Conservation (phyloP, 495 filamentous ascomycete species). For the Lophiotrema nucula region DNA sequence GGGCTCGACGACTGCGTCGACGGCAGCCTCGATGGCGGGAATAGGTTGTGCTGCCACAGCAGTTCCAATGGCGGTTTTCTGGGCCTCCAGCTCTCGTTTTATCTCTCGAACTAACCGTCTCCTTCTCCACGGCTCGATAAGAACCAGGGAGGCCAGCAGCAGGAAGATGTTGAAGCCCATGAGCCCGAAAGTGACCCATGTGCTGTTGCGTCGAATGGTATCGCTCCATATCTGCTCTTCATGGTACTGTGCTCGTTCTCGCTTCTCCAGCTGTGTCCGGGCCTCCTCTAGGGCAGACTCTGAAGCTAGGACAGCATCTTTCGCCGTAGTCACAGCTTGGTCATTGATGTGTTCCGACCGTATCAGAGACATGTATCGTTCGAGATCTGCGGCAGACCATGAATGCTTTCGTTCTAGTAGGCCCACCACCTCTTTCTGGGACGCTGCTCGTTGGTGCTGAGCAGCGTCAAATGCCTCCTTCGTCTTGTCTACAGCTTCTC, state of each 20-base stretch:
- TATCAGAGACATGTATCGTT: slow-evolving; percentile 92
- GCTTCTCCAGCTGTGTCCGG: slow-evolving; percentile 66
- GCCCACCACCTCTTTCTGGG: slow-evolving; percentile 93
- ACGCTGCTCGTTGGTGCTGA: slow-evolving; percentile 73
- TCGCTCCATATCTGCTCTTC: slow-evolving; percentile 99
- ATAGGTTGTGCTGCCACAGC: slow-evolving; percentile 10
- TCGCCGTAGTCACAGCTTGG: slow-evolving; percentile 73
- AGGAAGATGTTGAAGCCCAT: slow-evolving; percentile 95
- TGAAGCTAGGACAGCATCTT: slow-evolving; percentile 65
- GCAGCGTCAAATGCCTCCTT: slow-evolving; percentile 74
- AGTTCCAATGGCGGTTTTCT: slow-evolving; percentile 38
- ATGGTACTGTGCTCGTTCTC: slow-evolving; percentile 87
- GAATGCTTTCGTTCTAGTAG: slow-evolving; percentile 90
- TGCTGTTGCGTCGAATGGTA: slow-evolving; percentile 91
- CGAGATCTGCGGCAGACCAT: slow-evolving; percentile 83
- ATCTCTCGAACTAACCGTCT: slow-evolving; percentile 77
- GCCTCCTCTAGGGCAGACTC: slow-evolving; percentile 78
- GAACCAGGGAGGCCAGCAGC: slow-evolving; percentile 83
- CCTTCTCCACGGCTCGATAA: slow-evolving; percentile 92
- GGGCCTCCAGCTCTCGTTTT: slow-evolving; percentile 73
- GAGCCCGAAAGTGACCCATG: slow-evolving; percentile 96
- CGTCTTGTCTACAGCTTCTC: slow-evolving; percentile 63
- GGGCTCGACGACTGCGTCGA: slow-evolving; percentile 1
- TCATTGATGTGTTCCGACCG: slow-evolving; percentile 91
- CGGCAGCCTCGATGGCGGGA: slow-evolving; percentile 21